A percentile compares a stretch with the other conserved stretches of the same genome.
These are phyloP conservation scores for Phytophthora pisi DNA, from an alignment of 352 stramenopile species.

Conservation along the genomic window DNA sequence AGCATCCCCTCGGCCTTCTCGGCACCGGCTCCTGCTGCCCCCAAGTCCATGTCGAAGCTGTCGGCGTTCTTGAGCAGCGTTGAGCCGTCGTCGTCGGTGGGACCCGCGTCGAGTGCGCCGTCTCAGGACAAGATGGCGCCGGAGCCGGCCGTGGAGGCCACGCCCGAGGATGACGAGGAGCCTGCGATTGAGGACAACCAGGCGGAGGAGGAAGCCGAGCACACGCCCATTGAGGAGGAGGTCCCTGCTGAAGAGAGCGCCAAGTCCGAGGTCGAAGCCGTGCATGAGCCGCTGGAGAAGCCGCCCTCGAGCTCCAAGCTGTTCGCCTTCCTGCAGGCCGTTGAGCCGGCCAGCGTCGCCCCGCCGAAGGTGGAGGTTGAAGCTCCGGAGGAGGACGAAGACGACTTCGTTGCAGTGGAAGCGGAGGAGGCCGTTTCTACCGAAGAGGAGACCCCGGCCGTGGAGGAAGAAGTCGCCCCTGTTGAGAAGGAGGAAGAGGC, in stretches of 20 bases:
- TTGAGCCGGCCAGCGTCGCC: conserved; percentile 33
- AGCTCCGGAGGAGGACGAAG: conserved; percentile 25
- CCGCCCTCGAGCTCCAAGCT: conserved; percentile 51
- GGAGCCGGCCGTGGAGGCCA: conserved; percentile 30
- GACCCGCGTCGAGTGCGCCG: conserved; percentile 21
- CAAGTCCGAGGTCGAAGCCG: conserved; percentile 17
- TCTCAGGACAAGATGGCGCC: conserved; percentile 21
- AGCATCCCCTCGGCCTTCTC: conserved; percentile 47
- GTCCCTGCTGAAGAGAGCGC: conserved; percentile 11
- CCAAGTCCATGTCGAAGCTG: conserved; percentile 53
- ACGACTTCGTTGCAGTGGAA: conserved; percentile 30
- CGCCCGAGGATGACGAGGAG: conserved; percentile 21
- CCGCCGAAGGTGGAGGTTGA: conserved; percentile 7
- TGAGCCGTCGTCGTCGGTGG: conserved; percentile 26
- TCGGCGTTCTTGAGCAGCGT: conserved; percentile 74
- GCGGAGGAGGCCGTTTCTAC: conserved; percentile 32
- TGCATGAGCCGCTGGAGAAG: conserved; percentile 30
- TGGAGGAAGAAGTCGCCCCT: conserved; percentile 27
- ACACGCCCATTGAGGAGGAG: conserved; percentile 22
- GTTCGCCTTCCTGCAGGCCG: conserved; percentile 57
- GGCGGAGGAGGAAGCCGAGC: conserved; percentile 24
- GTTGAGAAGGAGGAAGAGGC: conserved; percentile 22
- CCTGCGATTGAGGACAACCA: conserved; percentile 37
- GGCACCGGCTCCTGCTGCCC: conserved; percentile 22
- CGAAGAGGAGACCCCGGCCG: conserved; percentile 35